Evolutionary conservation across 1,284 basidiomycete genomes (phyloP), one percentile per base, ranked within the genome.

Genomic region (Heterobasidion annosum): DNA sequence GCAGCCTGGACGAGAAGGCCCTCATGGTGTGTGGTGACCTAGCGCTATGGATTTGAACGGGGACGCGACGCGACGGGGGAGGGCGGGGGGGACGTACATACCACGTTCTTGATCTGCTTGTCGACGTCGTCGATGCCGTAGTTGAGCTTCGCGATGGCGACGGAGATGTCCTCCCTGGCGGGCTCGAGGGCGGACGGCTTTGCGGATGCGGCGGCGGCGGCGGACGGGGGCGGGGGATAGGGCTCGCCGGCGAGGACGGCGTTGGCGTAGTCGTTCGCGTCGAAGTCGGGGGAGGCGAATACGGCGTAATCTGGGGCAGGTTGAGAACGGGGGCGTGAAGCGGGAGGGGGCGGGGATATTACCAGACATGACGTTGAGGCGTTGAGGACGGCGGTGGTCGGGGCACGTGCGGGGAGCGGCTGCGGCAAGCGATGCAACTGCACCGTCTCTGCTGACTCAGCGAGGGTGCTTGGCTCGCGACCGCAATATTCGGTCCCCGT

Each of bases 231-330:
- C 18, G 77, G 70, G 15, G 81, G 79, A 64, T 93, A 92, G 0
- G 81, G 67, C 60, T 91, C 85, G 32, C 89, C 88, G 9, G 91
- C 84, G 19, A 96, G 77, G 52, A 94, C 79, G 16, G 91, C 83
- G 67, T 93, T 93, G 4, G 93, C 92, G 66, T 94, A 95, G 53
- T 89, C 85, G 65, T 91, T 88, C 15, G 91, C 78, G 65, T 94
- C 86, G 67, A 96, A 97, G 45, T 82, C 74, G 6, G 82, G 68
- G 51, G 67, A 71, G 19, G 84, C 74, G 62, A 92, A 93, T 45
- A 82, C 74, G n/a, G 80, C 64, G 64, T 88, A 86, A 57, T 89
- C 85, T 81, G 62, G 33, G 43, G 37, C 3, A 40, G 4, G 12
- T 8, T 9, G 0, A 40, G 37, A 40, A 40, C 10, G 37, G 2